Base-by-base conservation (phyloP, 257 asterid genomes). In the Nicotiana attenuata region DNA sequence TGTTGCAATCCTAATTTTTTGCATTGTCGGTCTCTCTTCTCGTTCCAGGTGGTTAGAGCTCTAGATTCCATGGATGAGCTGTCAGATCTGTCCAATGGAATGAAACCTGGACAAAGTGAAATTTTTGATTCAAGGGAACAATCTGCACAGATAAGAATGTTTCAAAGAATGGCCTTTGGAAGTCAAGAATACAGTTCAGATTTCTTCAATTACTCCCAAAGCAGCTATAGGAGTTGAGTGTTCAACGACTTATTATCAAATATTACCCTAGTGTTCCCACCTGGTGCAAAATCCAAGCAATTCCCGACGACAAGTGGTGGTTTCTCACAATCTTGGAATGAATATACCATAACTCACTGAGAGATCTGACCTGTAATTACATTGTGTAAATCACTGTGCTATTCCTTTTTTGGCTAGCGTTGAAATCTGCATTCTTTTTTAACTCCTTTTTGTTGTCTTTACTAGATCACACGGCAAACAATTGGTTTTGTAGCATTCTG, bases 91-190 rank as follows among this genome's bases (percentile, higher is more conserved):
- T 91, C 91, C 80, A 94, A 94, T 10, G 97, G 98, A 63, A 82
- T 93, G 87, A 93, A 90, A 85, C 97, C 97, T 5, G 97, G 98
- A 7, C 95, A 94, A 35, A 94, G 98, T 84, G 96, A 90, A 76
- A 84, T 94, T 38, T 93, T 84, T 88, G 86, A 80, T 84, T 91
- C 98, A 15, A 90, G 94, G 82, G 94, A 95, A 85, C 98, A 93
- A 13, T 92, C 98, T 52, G 95, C 98, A 13, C 98, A 95, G 83
- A 93, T 94, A 81, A 89, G 89, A 91, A 89, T 91, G 96, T 93
- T 94, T 50, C 97, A 89, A 82, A 92, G 90, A 83, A 91, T 95
- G 98, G 97, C 98, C 2, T 95, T 95, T 83, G 97, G 97, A 80
- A 92, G 96, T 80, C 97, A 95, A 90, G 97, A 92, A 3, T 90